phyloP scores from a whole-genome alignment of 768 basidiomycete genomes.

The Suillus placidus region DNA sequence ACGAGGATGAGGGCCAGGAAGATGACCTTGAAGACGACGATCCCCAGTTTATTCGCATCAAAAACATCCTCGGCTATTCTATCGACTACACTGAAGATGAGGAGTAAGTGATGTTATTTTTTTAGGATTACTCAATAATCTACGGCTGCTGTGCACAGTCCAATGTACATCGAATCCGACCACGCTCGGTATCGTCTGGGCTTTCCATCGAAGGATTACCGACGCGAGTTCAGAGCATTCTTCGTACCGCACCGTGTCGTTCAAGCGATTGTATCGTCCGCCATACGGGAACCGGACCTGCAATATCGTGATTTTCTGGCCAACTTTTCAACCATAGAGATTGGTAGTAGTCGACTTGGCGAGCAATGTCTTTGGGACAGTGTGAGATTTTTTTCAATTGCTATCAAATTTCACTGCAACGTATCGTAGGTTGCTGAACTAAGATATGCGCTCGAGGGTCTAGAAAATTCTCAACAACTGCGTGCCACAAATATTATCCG shows the following conservation, averaged over 20 bases:
- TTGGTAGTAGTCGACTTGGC: slow-evolving; percentile 22
- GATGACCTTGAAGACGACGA: slow-evolving; percentile 43
- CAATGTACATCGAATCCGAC: slow-evolving; percentile 65
- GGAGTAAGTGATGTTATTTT: slow-evolving; percentile 47
- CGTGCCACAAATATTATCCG: slow-evolving; percentile 24
- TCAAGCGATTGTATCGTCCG: slow-evolving; percentile 46
- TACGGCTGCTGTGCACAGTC: slow-evolving; percentile 39
- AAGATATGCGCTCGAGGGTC: slow-evolving; percentile 23
- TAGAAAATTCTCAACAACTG: slow-evolving; percentile 24
- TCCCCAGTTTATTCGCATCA: slow-evolving; percentile 47
- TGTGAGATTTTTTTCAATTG: slow-evolving; percentile 18
- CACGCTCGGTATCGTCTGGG: slow-evolving; percentile 65
- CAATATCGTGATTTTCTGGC: slow-evolving; percentile 40
- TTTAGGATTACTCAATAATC: slow-evolving; percentile 1
- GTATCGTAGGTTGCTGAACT: slow-evolving; percentile 24
- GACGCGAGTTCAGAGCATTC: slow-evolving; percentile 46
- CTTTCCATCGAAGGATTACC: slow-evolving; percentile 50
- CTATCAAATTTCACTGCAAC: slow-evolving; percentile 1
- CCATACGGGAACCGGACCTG: slow-evolving; percentile 25
- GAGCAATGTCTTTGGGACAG: slow-evolving; percentile 32
- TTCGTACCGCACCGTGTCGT: slow-evolving; percentile 52
- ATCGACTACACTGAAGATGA: slow-evolving; percentile 53
- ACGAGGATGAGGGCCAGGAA: slow-evolving; percentile 68
- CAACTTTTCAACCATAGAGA: slow-evolving; percentile 26
- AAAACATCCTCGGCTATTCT: slow-evolving; percentile 47